Base-by-base conservation (phyloP, 352 stramenopile genomes). In the Pythium graminicola region DNA sequence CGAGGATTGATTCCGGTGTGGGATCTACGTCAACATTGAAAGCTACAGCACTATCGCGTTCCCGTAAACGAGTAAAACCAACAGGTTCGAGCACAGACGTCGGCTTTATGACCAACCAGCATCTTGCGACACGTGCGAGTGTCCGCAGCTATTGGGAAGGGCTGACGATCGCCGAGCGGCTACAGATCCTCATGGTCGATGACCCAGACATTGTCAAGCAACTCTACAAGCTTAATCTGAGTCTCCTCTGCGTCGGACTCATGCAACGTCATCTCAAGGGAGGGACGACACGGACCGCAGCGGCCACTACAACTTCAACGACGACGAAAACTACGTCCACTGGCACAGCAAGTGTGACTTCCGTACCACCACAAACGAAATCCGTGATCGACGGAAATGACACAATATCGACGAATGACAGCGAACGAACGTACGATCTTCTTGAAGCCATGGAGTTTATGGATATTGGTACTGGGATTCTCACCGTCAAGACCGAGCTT, bases 391-490 rank as follows among this genome's bases (percentile, higher is more conserved):
- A n/a, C n/a, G n/a, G n/a, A n/a, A n/a, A n/a, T n/a, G 29, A 35
- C 13, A 7, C 40, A 35, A 24, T 50, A 3, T 38, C 41, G 4
- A 41, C 40, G 19, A 64, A 48, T 52, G 43, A 56, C 54, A 53
- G 43, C 23, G 81, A 93, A 48, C 82, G 84, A 40, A 85, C 79
- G 23, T 93, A 90, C 44, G 82, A 90, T 57, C 65, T 93, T 44
- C 72, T 93, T 27, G 82, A 93, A 62, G 82, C 79, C 11, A 93
- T 93, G 82, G 82, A 93, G 59, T 93, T 93, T 46, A 90, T 93
- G 82, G 79, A 93, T 60, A 82, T 93, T 44, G 74, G 76, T 50
- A 93, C 82, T 35, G 78, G 78, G 29, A 89, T 93, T 58, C 47
- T 93, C 45, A 93, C 82, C 4, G 77, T 93, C 45, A 93, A 93